phyloP scores from a whole-genome alignment of 2,329 filamentous ascomycete species.

The Colletotrichum somersetense region DNA sequence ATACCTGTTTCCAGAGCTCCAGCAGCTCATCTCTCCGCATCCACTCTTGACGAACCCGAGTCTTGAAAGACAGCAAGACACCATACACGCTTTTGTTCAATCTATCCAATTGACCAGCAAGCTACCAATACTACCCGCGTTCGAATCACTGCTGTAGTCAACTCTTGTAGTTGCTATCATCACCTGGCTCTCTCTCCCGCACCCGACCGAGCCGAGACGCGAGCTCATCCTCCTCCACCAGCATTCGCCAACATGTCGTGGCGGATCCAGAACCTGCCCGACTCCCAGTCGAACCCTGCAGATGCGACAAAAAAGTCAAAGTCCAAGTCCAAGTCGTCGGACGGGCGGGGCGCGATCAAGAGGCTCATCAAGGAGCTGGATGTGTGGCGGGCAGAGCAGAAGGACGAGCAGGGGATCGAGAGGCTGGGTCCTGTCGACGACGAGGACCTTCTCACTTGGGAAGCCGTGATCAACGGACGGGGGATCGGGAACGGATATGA shows the following conservation, averaged over 20 bases:
- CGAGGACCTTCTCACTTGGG: constrained; percentile 69
- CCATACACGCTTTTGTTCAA: neutral
- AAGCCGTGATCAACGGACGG: constrained; percentile 71
- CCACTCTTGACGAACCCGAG: neutral
- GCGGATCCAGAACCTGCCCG: constrained; percentile 42
- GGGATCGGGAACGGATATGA: constrained; percentile 69
- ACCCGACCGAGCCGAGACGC: constrained; percentile 1
- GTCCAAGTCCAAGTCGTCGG: constrained; percentile 48
- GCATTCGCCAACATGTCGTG: constrained; percentile 37
- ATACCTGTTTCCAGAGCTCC: neutral
- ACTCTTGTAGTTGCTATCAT: neutral
- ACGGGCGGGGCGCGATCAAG: constrained; percentile 61
- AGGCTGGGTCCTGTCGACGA: constrained; percentile 68
- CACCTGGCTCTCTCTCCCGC: neutral
- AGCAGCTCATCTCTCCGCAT: neutral
- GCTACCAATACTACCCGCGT: neutral
- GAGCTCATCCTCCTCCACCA: neutral
- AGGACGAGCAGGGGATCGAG: constrained; percentile 67
- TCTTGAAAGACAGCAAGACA: neutral
- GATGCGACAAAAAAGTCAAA: constrained; percentile 40
- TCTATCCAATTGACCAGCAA: constrained; percentile 1
- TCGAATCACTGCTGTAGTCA: neutral
- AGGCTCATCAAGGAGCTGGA: constrained; percentile 71
- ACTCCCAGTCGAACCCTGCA: constrained; percentile 29
- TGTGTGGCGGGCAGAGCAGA: constrained; percentile 63